These are phyloP conservation scores for Botrytis cinerea DNA, from an alignment of 2,329 filamentous ascomycete genomes.

Conservation along the genomic window DNA sequence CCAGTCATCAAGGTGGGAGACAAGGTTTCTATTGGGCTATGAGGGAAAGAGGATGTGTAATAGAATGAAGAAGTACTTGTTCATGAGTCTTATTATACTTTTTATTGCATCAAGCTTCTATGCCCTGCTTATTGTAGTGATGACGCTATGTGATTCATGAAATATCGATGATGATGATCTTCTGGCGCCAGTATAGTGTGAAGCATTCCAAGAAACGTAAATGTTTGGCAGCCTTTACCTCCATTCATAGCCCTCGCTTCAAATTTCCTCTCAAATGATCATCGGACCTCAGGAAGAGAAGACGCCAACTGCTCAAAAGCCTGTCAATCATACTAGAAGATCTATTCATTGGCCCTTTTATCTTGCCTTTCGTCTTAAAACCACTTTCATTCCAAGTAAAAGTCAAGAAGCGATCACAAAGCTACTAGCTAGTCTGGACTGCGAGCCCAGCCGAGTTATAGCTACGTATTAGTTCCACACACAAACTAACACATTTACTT, in stretches of 20 bases:
- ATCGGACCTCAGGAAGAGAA: neutral
- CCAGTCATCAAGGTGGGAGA: slow-evolving; percentile 26
- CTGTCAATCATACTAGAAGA: neutral
- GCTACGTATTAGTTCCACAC: neutral
- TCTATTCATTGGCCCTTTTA: neutral
- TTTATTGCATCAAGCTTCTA: neutral
- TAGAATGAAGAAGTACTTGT: neutral
- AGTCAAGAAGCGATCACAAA: too few species aligned
- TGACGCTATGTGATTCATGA: neutral
- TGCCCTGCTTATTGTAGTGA: neutral
- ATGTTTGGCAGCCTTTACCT: neutral
- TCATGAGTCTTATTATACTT: neutral
- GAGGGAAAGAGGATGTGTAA: neutral
- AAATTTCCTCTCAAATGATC: neutral
- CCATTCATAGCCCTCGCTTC: too few species aligned
- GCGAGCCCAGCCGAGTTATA: neutral
- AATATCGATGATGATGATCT: neutral
- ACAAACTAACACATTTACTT: neutral
- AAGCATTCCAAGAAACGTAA: neutral
- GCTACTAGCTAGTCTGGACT: neutral
- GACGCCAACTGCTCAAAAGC: neutral
- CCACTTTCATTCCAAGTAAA: neutral
- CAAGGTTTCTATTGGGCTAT: slow-evolving; percentile 23
- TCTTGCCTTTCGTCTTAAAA: neutral
- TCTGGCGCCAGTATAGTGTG: neutral